Evolutionary conservation across 225 moss, liverwort and hornwort genomes (phyloP).

Genomic region (Antitrichia curtipendula): DNA sequence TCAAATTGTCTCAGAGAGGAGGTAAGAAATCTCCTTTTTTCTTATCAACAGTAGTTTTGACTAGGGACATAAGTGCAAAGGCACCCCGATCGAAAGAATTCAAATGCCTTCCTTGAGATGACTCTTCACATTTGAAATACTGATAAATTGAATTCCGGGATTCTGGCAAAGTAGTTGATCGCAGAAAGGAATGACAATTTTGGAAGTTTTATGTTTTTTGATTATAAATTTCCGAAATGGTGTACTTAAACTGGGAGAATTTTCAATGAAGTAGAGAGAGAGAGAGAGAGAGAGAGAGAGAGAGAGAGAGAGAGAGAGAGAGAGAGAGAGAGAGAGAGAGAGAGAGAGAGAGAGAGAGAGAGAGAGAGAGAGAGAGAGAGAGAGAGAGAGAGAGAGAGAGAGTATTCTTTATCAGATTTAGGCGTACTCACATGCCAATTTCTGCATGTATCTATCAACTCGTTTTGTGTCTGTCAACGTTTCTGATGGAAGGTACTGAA

Average conservation of each 20-base stretch:
- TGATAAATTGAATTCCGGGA: not conserved
- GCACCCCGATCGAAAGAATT: not conserved
- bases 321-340: too few relatives aligned
- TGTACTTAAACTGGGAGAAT: not conserved
- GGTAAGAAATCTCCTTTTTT: not conserved
- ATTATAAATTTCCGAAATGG: not conserved
- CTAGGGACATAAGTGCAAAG: not conserved
- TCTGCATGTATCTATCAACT: not conserved
- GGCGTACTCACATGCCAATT: not conserved
- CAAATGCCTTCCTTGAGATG: not conserved
- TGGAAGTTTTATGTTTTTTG: not conserved
- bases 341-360: too few relatives aligned
- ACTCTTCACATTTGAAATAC: not conserved
- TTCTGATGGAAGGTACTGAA: not conserved
- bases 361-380: too few relatives aligned
- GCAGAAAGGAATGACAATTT: not conserved
- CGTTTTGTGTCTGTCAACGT: not conserved
- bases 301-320: too few relatives aligned
- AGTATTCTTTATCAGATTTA: not conserved
- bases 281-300: too few relatives aligned
- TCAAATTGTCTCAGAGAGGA: conserved; percentile 7
- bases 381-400: too few relatives aligned
- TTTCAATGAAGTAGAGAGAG: not conserved
- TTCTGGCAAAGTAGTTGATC: not conserved
- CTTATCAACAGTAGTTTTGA: not conserved